Evolutionary conservation across 768 basidiomycete species (phyloP).

Genomic region (Lactarius sp.): DNA sequence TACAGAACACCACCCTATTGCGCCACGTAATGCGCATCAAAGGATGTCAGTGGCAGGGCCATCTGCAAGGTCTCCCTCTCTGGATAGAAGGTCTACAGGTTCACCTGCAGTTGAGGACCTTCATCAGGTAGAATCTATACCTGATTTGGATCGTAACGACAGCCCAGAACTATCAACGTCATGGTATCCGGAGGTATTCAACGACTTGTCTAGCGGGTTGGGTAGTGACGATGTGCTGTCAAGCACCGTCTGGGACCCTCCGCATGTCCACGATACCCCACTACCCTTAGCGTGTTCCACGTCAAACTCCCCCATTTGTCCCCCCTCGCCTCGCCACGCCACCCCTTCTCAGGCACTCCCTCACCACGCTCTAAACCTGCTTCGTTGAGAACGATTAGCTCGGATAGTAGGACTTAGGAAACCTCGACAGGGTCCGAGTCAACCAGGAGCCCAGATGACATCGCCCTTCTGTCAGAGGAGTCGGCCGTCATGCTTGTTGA

Average conservation of each 20-base stretch:
- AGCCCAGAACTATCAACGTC: background rate
- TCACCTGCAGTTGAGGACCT: background rate
- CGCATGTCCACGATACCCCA: background rate
- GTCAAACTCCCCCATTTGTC: slow-evolving; percentile 11
- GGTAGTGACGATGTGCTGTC: slow-evolving; percentile 1
- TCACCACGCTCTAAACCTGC: background rate
- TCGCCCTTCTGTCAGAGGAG: slow-evolving; percentile 1
- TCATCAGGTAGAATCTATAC: background rate
- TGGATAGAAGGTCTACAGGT: background rate
- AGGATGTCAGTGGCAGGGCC: background rate
- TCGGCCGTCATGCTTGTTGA: slow-evolving; percentile 12
- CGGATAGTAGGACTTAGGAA: background rate
- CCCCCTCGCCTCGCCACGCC: slow-evolving; percentile 3
- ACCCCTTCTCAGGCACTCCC: background rate
- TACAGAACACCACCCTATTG: background rate
- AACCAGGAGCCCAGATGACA: background rate
- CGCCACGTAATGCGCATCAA: background rate
- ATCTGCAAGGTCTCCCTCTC: background rate
- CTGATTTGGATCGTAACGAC: background rate
- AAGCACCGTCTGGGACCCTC: background rate
- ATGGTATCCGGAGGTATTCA: slow-evolving; percentile 18
- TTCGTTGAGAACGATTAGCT: slow-evolving; percentile 1
- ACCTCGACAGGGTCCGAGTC: slow-evolving; percentile 4
- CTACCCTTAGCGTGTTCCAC: slow-evolving; percentile 6
- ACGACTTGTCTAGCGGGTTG: slow-evolving; percentile 6